phyloP scores from a whole-genome alignment of 169 alveolate genomes.

The Plasmodium coatneyi region DNA sequence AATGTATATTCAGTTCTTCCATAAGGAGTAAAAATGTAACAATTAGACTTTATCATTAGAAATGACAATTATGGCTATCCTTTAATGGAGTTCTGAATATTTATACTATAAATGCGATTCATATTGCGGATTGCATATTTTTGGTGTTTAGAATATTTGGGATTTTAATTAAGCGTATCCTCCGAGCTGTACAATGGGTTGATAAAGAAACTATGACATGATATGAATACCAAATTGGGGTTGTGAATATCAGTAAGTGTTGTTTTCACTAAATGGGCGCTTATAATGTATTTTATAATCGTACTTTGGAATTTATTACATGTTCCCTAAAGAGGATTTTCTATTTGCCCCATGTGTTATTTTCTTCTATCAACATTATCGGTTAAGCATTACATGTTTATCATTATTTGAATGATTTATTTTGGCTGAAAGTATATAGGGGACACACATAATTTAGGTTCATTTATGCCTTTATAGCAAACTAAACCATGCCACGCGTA shows the following conservation, averaged over 20 bases:
- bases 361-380: no score
- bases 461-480: no score
- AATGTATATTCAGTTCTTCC: not conserved
- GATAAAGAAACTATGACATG: not conserved
- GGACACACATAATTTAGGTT: no score
- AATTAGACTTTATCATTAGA: not conserved
- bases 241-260: not conserved
- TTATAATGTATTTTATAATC: no score
- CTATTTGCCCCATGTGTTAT: no score
- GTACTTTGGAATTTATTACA: no score
- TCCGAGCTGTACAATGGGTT: not conserved
- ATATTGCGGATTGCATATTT: not conserved
- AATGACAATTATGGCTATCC: not conserved
- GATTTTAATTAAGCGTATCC: not conserved
- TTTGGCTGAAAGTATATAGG: no score
- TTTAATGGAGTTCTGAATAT: not conserved
- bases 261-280: not conserved
- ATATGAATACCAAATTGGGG: not conserved
- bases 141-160: not conserved
- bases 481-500: no score
- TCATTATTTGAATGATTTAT: no score
- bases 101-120: not conserved
- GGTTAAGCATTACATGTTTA: no score
- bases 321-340: no score
- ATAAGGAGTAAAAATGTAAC: not conserved